Conservation (phyloP, 257 asterid genomes). For the Phtheirospermum japonicum region DNA sequence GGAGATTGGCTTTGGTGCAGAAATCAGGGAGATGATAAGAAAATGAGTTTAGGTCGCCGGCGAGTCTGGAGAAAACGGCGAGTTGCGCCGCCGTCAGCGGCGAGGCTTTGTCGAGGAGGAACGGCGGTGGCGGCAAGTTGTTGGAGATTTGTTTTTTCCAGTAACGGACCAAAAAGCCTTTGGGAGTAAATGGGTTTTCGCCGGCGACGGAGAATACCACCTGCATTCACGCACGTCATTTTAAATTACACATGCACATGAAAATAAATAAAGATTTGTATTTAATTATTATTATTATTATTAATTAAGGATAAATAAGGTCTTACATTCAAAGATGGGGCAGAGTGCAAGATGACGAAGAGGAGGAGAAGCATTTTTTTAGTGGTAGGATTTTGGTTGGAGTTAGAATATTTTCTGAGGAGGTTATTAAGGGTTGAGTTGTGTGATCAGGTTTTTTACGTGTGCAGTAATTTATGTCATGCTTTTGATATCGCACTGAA, state of each 20-base stretch:
- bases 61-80: constrained; percentile 45
- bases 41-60: constrained; percentile 38
- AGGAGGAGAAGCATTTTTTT: constrained; percentile 32
- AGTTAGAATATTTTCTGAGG: constrained; percentile 13
- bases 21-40: constrained; percentile 47
- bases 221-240: constrained; percentile 31
- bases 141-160: constrained; percentile 55
- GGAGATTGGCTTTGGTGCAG: constrained; percentile 57
- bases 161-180: constrained; percentile 43
- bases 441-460: too few relatives aligned
- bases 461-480: too few relatives aligned
- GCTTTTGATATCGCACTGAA: too few relatives aligned
- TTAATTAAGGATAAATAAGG: background rate
- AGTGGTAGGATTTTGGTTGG: constrained; percentile 28
- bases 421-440: too few relatives aligned
- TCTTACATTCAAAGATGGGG: constrained; percentile 35
- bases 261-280: background rate
- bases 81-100: constrained; percentile 45
- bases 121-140: constrained; percentile 42
- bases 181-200: constrained; percentile 52
- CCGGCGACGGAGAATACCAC: constrained; percentile 27
- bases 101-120: constrained; percentile 53
- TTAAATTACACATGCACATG: too few relatives aligned
- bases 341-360: background rate
- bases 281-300: background rate